These are phyloP conservation scores for Panellus pusillus DNA, from an alignment of 768 basidiomycete species.

Conservation along the genomic window DNA sequence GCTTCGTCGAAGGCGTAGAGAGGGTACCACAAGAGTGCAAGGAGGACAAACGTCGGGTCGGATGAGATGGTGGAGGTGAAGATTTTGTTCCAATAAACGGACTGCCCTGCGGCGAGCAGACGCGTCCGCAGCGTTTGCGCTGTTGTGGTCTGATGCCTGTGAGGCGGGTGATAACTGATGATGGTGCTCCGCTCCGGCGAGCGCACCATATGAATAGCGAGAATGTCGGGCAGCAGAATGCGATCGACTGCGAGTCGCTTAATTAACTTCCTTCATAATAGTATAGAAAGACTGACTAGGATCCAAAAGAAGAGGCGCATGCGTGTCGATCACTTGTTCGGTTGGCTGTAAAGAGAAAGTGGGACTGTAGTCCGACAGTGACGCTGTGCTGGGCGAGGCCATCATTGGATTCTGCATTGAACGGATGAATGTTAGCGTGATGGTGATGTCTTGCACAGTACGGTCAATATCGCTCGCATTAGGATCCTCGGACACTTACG, in stretches of 20 bases:
- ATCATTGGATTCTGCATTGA: conserved; percentile 32
- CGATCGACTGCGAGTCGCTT: conserved; percentile 26
- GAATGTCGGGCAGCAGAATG: conserved; percentile 45
- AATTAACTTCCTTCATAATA: neutral
- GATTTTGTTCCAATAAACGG: conserved; percentile 49
- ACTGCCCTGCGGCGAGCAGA: conserved; percentile 35
- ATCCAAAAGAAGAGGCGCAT: conserved; percentile 44
- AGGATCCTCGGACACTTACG: conserved; percentile 28
- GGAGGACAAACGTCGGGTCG: conserved; percentile 57
- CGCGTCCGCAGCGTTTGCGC: conserved; percentile 37
- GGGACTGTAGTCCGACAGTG: conserved; percentile 17
- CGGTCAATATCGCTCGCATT: neutral
- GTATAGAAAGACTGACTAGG: conserved; percentile 30
- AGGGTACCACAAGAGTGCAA: conserved; percentile 59
- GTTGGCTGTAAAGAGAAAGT: conserved; percentile 11
- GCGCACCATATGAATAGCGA: conserved; percentile 57
- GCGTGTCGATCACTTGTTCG: conserved; percentile 50
- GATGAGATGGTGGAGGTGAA: conserved; percentile 32
- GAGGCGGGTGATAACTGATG: conserved; percentile 42
- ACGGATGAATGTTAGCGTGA: conserved; percentile 54
- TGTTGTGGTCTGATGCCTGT: conserved; percentile 34
- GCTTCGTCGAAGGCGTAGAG: conserved; percentile 65
- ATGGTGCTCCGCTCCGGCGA: conserved; percentile 37
- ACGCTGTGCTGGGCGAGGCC: conserved; percentile 22
- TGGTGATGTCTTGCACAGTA: conserved; percentile 50